Percentiles rank a stretch among this genome's conserved stretches.
Evolutionary conservation across 2,329 filamentous ascomycete genomes (phyloP).

Genomic region (Fusarium chuoi): DNA sequence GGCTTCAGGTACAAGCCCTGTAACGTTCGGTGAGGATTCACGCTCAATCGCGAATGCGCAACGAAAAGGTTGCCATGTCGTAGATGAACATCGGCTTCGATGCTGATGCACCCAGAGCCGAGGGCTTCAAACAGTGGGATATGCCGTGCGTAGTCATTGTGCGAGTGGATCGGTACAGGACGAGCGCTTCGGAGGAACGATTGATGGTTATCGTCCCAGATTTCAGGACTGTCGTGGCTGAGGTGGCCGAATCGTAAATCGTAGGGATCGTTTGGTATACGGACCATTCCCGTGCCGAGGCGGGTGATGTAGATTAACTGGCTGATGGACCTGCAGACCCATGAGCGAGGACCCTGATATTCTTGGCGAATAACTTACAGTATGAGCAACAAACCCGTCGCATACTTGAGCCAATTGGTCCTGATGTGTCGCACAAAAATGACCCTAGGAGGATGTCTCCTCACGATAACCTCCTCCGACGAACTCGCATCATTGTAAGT

Average conservation of each 20-base stretch:
- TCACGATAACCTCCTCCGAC: not conserved
- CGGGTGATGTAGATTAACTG: slow-evolving; percentile 7
- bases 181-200: slow-evolving; percentile 4
- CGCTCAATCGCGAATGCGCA: not conserved
- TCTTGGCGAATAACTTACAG: not conserved
- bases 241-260: slow-evolving; percentile 13
- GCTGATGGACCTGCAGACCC: not conserved
- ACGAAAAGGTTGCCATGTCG: not conserved
- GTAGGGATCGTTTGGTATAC: slow-evolving; percentile 22
- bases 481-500: not conserved
- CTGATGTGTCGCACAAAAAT: not conserved
- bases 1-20: slow-evolving; percentile 2
- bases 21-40: not conserved
- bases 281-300: not conserved
- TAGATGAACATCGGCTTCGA: slow-evolving; percentile 14
- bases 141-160: slow-evolving; percentile 18
- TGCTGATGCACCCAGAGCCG: slow-evolving; percentile 13
- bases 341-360: not conserved
- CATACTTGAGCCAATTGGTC: slow-evolving; percentile 2
- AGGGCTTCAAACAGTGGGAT: slow-evolving; percentile 22
- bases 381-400: not conserved
- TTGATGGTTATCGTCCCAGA: slow-evolving; percentile 17
- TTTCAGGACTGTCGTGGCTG: slow-evolving; percentile 8
- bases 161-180: slow-evolving; percentile 14
- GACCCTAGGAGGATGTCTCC: not conserved